These are phyloP conservation scores for Oidium heveae DNA, from an alignment of 2,329 filamentous ascomycete species.

Conservation along the genomic window DNA sequence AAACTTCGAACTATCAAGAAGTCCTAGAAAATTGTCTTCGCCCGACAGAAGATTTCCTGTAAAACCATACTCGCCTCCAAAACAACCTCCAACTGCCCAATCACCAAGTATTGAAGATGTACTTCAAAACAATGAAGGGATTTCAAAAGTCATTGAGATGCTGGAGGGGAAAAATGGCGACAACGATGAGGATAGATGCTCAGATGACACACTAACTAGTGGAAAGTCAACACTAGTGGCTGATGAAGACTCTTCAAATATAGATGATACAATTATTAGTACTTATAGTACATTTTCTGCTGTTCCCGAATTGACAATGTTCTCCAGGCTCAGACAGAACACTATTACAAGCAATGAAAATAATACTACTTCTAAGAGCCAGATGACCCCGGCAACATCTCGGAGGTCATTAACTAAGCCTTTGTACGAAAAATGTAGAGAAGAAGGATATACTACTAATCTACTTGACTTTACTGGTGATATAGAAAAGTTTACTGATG, in stretches of 20 bases:
- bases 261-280: conserved; percentile 15
- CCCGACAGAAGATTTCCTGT: conserved; percentile 36
- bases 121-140: conserved; percentile 26
- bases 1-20: conserved; percentile 10
- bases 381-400: conserved; percentile 11
- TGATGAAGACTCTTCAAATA: conserved; percentile 13
- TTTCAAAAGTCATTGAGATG: conserved; percentile 34
- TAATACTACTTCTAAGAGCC: conserved; percentile 15
- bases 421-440: conserved; percentile 10
- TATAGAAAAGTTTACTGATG: conserved; percentile 26
- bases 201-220: conserved; percentile 10
- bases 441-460: conserved; percentile 38
- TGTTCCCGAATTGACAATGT: conserved; percentile 65
- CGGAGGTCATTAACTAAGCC: conserved; percentile 14
- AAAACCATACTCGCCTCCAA: conserved; percentile 21
- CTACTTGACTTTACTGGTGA: conserved; percentile 76
- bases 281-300: conserved; percentile 64
- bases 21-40: conserved; percentile 21
- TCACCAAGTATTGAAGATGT: conserved; percentile 22
- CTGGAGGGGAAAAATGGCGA: conserved; percentile 25
- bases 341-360: conserved; percentile 25
- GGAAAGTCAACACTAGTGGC: conserved; percentile 14
- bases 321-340: conserved; percentile 46
- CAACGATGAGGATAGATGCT: conserved; percentile 9
- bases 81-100: conserved; percentile 8